Conservation (phyloP, 306 rosid species). For the Cicer cuneatum region DNA sequence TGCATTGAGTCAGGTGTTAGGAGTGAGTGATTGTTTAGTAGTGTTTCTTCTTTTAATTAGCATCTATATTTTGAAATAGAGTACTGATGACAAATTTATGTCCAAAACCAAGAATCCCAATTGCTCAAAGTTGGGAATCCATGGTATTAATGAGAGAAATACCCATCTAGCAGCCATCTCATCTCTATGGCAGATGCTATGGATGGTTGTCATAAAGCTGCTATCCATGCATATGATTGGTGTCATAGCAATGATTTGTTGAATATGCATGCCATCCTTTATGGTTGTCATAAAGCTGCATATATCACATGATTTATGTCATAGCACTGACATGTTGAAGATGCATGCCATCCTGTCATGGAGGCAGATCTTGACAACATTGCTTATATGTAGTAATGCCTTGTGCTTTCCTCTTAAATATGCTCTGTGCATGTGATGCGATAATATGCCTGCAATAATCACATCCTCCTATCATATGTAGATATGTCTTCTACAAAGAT, state of each 20-base stretch:
- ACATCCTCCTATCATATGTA: conserved; percentile 18
- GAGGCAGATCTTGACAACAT: neutral
- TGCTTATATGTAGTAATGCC: conserved; percentile 10
- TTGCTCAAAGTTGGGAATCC: neutral
- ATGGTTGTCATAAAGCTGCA: neutral
- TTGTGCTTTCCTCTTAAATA: neutral
- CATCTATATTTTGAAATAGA: conserved; percentile 7
- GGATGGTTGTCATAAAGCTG: neutral
- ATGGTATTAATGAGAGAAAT: conserved; percentile 6
- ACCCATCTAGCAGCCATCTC: neutral
- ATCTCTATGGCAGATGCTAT: neutral
- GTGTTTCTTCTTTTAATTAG: conserved; percentile 1
- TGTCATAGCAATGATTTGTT: neutral
- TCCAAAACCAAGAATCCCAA: neutral
- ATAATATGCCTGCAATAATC: neutral
- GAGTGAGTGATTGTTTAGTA: neutral
- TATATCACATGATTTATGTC: neutral
- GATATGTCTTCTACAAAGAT: neutral
- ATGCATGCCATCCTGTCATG: neutral
- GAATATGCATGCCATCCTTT: neutral
- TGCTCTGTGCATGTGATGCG: neutral
- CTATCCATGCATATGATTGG: neutral
- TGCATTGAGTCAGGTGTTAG: neutral
- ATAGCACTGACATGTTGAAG: neutral
- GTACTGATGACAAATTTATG: conserved; percentile 1